Conservation (phyloP, 2,329 filamentous ascomycete species). For the Neocatenulostroma microsporum region DNA sequence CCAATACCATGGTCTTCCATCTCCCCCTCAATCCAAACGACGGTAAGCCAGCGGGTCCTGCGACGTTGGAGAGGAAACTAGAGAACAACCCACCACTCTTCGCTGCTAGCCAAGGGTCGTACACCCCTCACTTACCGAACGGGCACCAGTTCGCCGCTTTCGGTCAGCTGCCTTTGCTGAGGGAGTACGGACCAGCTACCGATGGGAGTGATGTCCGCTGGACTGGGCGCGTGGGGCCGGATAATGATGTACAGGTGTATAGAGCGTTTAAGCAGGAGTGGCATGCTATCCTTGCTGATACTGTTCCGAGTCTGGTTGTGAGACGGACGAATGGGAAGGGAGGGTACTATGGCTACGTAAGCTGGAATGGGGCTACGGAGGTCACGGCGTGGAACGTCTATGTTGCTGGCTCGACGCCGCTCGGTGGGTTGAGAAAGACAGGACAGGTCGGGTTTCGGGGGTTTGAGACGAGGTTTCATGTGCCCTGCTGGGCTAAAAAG, state of each 20-base stretch:
- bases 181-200: slow-evolving; percentile 17
- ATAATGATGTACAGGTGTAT: slow-evolving; percentile 16
- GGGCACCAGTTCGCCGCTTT: slow-evolving; percentile 17
- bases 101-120: slow-evolving; percentile 17
- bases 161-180: slow-evolving; percentile 15
- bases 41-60: no score
- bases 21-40: no score
- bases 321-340: slow-evolving; percentile 1
- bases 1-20: no score
- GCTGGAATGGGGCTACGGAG: slow-evolving; percentile 24
- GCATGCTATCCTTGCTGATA: slow-evolving; percentile 13
- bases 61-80: not conserved
- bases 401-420: slow-evolving; percentile 6
- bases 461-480: slow-evolving; percentile 17
- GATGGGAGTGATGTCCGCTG: slow-evolving; percentile 13
- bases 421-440: not conserved
- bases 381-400: slow-evolving; percentile 19
- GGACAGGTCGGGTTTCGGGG: slow-evolving; percentile 9
- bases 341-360: slow-evolving; percentile 14
- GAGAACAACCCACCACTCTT: slow-evolving; percentile 7
- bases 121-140: slow-evolving; percentile 10
- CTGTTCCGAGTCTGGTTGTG: slow-evolving; percentile 5
- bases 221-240: slow-evolving; percentile 12
- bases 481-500: slow-evolving; percentile 9
- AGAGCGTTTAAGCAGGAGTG: slow-evolving; percentile 19